These are phyloP conservation scores for Aspergillus spinulosporus DNA, from an alignment of 2,329 filamentous ascomycete genomes.

Conservation along the genomic window DNA sequence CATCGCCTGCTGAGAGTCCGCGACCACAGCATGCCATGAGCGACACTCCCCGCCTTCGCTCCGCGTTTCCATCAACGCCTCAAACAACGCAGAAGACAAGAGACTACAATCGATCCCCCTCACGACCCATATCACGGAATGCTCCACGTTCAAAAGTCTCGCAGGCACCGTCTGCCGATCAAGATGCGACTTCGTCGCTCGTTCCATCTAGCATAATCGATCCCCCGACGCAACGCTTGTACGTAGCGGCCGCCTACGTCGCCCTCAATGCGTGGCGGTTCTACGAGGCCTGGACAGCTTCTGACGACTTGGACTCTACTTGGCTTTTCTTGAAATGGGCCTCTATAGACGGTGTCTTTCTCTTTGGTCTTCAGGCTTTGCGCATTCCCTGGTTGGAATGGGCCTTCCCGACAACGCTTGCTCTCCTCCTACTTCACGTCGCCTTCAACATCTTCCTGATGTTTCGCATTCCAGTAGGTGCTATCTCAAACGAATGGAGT, in stretches of 20 bases:
- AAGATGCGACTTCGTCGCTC: conserved; percentile 55
- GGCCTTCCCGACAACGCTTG: conserved; percentile 70
- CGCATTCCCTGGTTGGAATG: conserved; percentile 97
- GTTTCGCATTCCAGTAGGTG: conserved; percentile 78
- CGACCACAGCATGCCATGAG: conserved; percentile 68
- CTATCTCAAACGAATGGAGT: conserved; percentile 23
- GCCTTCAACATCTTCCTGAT: conserved; percentile 81
- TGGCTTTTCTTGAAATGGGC: conserved; percentile 94
- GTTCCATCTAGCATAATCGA: conserved; percentile 82
- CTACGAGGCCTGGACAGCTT: conserved; percentile 79
- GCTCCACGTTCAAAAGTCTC: conserved; percentile 25
- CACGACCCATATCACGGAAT: conserved; percentile 28
- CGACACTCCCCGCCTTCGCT: conserved; percentile 77
- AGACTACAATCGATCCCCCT: conserved; percentile 30
- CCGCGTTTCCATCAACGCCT: conserved; percentile 77
- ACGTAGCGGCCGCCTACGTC: conserved; percentile 77
- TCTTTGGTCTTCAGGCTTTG: conserved; percentile 82
- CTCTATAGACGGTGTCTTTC: conserved; percentile 77
- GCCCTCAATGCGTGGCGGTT: conserved; percentile 77
- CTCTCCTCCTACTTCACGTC: conserved; percentile 70
- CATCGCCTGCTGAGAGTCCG: conserved; percentile 16
- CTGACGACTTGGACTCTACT: conserved; percentile 83
- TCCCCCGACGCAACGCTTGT: conserved; percentile 86
- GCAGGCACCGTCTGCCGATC: conserved; percentile 24
- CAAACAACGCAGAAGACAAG: conserved; percentile 47